Conservation (phyloP, 1,284 basidiomycete genomes). For the Trichosporon sp. region DNA sequence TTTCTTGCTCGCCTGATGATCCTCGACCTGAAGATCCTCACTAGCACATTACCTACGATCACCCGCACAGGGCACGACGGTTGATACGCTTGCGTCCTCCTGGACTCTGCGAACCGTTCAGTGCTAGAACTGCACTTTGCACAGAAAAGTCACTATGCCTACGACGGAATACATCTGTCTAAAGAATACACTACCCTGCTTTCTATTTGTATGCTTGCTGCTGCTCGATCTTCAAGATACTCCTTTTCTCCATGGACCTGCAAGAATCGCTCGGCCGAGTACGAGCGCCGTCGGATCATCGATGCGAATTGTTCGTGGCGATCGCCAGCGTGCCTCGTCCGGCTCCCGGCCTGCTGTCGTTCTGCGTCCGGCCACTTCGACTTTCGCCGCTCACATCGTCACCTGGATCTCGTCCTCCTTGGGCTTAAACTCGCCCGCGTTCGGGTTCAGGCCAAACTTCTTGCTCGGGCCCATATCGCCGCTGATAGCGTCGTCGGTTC, state of each 20-base stretch:
- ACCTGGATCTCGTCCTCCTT: constrained; percentile 22
- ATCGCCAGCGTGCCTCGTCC: no score
- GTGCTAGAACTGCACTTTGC: no score
- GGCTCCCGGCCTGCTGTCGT: neutral
- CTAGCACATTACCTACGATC: no score
- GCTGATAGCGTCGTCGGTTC: constrained; percentile 6
- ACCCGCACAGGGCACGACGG: no score
- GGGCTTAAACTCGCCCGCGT: constrained; percentile 34
- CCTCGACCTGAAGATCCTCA: no score
- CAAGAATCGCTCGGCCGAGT: no score
- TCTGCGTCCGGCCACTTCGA: no score
- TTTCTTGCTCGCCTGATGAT: no score
- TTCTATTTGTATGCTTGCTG: neutral
- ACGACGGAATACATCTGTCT: neutral
- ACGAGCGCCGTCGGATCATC: neutral
- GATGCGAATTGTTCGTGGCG: no score
- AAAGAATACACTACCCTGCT: neutral
- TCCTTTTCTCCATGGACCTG: neutral
- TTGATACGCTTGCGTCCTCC: no score
- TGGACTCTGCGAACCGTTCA: no score
- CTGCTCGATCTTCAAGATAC: neutral
- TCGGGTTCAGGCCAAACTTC: constrained; percentile 35
- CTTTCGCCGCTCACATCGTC: constrained; percentile 8
- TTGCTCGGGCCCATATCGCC: constrained; percentile 32
- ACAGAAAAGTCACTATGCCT: neutral